Evolutionary conservation across 139 green algal species (phyloP).

Genomic region (Trebouxia sp.): DNA sequence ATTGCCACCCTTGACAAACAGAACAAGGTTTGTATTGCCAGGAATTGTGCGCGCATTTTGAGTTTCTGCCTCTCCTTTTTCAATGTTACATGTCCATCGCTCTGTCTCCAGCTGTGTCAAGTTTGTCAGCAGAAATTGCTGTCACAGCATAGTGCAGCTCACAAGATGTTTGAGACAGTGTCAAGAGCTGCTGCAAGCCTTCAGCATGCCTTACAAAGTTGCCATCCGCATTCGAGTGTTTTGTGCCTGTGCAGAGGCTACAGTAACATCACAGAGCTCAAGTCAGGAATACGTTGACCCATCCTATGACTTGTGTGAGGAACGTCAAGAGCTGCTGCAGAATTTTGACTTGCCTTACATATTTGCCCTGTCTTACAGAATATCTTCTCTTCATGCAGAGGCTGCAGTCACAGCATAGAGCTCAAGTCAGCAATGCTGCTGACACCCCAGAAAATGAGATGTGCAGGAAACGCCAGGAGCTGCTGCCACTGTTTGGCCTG

Average conservation of each 20-base stretch:
- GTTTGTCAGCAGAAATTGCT: no score
- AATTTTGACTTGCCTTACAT: not conserved
- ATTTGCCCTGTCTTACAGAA: not conserved
- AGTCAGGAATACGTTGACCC: no score
- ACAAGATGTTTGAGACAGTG: no score
- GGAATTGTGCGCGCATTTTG: no score
- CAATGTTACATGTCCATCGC: no score
- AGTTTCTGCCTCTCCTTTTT: no score
- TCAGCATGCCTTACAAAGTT: not conserved
- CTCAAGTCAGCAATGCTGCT: slow-evolving; percentile 33
- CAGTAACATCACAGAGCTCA: slow-evolving; percentile 6
- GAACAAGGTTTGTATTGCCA: slow-evolving; percentile 31
- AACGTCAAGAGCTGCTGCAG: not conserved
- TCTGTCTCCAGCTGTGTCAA: no score
- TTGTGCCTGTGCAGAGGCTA: slow-evolving; percentile 26
- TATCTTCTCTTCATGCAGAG: not conserved
- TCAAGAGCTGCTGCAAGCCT: not conserved
- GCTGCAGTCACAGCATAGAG: no score
- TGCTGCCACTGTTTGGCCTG: not conserved
- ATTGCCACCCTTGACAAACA: slow-evolving; percentile 41
- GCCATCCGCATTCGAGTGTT: not conserved
- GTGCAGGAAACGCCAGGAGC: not conserved
- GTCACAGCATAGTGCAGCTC: no score
- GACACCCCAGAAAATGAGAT: no score
- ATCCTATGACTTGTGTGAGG: no score